Percentiles rank a stretch among this genome's conserved stretches.
phyloP scores from a whole-genome alignment of 495 filamentous ascomycete species.

The Talaromyces adpressus region DNA sequence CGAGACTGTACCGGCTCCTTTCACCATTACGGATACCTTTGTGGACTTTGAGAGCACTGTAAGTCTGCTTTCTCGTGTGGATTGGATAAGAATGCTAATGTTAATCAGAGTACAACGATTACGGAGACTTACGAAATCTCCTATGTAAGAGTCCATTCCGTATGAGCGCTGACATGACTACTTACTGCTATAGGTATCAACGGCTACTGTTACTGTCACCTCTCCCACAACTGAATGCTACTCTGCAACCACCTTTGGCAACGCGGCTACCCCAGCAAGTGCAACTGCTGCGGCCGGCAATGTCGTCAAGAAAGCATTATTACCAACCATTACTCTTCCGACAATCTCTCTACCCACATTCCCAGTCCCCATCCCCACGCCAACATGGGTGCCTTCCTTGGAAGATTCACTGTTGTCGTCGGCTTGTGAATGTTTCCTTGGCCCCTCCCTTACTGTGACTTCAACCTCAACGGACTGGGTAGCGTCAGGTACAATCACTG shows the following conservation, averaged over 20 bases:
- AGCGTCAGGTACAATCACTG: constrained; percentile 3
- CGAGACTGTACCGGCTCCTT: neutral
- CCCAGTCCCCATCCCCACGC: neutral
- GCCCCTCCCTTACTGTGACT: constrained; percentile 5
- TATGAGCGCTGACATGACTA: neutral
- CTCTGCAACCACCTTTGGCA: constrained; percentile 2
- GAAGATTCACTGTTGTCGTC: constrained; percentile 3
- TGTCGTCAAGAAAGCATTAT: neutral
- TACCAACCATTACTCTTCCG: neutral
- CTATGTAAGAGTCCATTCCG: neutral
- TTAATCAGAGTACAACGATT: neutral
- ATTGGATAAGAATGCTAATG: neutral
- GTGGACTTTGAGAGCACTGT: neutral
- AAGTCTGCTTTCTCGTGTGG: neutral
- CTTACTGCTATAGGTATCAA: neutral
- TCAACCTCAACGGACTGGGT: constrained; percentile 5
- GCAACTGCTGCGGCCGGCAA: neutral
- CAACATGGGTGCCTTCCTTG: neutral
- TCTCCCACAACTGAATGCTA: constrained; percentile 8
- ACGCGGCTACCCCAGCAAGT: neutral
- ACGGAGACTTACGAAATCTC: neutral
- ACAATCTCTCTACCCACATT: neutral
- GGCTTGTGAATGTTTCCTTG: constrained; percentile 8
- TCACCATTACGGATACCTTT: neutral
- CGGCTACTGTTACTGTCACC: neutral